Conservation (phyloP, 306 rosid genomes). For the Pyrus betulifolia region DNA sequence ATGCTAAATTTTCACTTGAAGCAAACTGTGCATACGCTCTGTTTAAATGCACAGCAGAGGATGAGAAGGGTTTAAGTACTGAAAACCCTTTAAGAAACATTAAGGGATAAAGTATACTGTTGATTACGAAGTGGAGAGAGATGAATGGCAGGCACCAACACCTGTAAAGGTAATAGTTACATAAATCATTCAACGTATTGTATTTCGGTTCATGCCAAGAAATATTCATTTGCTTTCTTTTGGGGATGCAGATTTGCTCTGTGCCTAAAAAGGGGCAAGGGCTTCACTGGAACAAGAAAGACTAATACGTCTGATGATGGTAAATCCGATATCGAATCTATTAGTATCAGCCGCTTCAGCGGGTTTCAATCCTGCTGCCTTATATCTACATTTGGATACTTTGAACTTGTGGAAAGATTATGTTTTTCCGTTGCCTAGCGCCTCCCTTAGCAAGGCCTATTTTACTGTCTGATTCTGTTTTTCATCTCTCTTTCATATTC, state of each 20-base stretch:
- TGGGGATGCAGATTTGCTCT: slow-evolving; percentile 40
- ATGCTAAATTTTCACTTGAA: not conserved
- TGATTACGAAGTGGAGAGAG: slow-evolving; percentile 26
- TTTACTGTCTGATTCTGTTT: not conserved
- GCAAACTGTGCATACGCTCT: slow-evolving; percentile 17
- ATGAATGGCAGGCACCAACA: slow-evolving; percentile 19
- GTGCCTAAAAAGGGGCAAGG: slow-evolving; percentile 26
- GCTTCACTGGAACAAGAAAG: slow-evolving; percentile 1
- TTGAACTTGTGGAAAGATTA: slow-evolving; percentile 4
- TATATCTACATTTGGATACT: slow-evolving; percentile 8
- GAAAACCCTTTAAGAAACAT: slow-evolving; percentile 13
- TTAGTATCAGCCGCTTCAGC: slow-evolving; percentile 8
- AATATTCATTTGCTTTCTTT: slow-evolving; percentile 30
- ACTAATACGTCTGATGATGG: slow-evolving; percentile 16
- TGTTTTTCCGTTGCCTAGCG: not conserved
- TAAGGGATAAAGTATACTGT: slow-evolving; percentile 8
- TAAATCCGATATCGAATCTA: slow-evolving; percentile 5
- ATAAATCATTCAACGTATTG: slow-evolving; percentile 6
- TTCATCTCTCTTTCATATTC: too few relatives aligned
- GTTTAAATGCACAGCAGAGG: slow-evolving; percentile 17
- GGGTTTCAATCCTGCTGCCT: slow-evolving; percentile 11
- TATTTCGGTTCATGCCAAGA: slow-evolving; percentile 13
- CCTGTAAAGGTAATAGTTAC: slow-evolving; percentile 37
- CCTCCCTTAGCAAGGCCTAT: slow-evolving; percentile 13
- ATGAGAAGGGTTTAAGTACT: slow-evolving; percentile 20